phyloP scores from a whole-genome alignment of 352 stramenopile genomes.

The Saprolegnia parasitica region DNA sequence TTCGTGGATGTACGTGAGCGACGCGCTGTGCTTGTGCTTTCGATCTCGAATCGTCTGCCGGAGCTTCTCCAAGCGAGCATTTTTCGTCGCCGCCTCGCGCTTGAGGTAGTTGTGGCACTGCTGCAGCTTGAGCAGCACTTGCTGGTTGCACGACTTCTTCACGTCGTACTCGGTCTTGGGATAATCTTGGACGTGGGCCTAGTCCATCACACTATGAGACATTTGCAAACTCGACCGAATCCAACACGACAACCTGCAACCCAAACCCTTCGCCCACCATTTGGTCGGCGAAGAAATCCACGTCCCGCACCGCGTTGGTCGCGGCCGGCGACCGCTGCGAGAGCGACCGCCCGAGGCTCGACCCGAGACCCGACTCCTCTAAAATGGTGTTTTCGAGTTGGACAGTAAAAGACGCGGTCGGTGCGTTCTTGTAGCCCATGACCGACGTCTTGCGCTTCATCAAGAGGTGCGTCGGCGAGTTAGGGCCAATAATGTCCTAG shows the following conservation, averaged over 20 bases:
- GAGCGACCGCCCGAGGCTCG: conserved; percentile 10
- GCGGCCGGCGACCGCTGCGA: conserved; percentile 13
- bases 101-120: conserved; percentile 61
- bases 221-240: not conserved
- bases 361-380: not conserved
- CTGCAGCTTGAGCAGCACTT: conserved; percentile 73
- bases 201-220: too few relatives aligned
- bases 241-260: conserved; percentile 31
- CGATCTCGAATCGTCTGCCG: conserved; percentile 64
- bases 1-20: conserved; percentile 75
- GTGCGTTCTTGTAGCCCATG: conserved; percentile 27
- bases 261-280: conserved; percentile 41
- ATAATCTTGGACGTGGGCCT: conserved; percentile 72
- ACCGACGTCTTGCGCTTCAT: conserved; percentile 21
- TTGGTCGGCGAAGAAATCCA: conserved; percentile 1
- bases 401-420: conserved; percentile 14
- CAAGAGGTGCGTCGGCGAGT: conserved; percentile 22
- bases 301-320: not conserved
- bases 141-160: conserved; percentile 72
- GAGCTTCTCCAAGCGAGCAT: conserved; percentile 51
- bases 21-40: conserved; percentile 48
- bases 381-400: conserved; percentile 18
- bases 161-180: conserved; percentile 72
- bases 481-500: conserved; percentile 25
- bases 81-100: conserved; percentile 55